Base-by-base conservation (phyloP, 2,329 filamentous ascomycete species). In the Rutstroemia sp. region DNA sequence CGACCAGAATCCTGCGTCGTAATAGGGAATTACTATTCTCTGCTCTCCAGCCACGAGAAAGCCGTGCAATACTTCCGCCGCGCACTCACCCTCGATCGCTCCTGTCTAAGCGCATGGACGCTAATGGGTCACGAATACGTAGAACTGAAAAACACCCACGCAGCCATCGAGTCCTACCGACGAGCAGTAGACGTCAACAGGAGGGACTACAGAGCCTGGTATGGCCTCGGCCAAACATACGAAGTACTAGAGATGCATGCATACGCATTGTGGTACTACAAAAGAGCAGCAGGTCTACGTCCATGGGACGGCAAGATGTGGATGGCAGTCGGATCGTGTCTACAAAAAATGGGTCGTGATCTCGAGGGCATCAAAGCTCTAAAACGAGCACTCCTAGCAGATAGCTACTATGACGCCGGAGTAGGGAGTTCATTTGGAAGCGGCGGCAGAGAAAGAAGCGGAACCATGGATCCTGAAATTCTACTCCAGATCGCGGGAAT, bases 81-180 rank as follows among this genome's bases (percentile, higher is more conserved):
- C 21, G 94, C 94, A 0, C 74, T 99, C 19, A 95, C 90, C 0
- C 78, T 99, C 0, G 94, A 99, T 69, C 85, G 92, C 9, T 87
- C 85, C 25, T 99, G 94, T 69, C 79, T 96, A 16, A 95, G 91
- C 0, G 94, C 94, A 1, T 99, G 94, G 94, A 99, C 94, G 0
- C 78, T 99, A 1, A 97, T 99, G 92, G 94, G 94, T 1, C 94
- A 99, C 71, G 94, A 99, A 71, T 99, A 96, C 65, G 91, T 97
- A 54, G 94, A 99, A 72, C 84, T 99, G 73, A 99, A 97, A 69
- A 99, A 99, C 69, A 97, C 92, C 0, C 94, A 99, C 66, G 92
- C 94, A 0, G 94, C 94, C 8, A 97, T 99, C 60, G 94, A 99
- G 71, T 95, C 90, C 1, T 99, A 99, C 68, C 84, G 94, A 1